phyloP scores from a whole-genome alignment of 768 basidiomycete genomes.

The Cystobasidium onofrii region DNA sequence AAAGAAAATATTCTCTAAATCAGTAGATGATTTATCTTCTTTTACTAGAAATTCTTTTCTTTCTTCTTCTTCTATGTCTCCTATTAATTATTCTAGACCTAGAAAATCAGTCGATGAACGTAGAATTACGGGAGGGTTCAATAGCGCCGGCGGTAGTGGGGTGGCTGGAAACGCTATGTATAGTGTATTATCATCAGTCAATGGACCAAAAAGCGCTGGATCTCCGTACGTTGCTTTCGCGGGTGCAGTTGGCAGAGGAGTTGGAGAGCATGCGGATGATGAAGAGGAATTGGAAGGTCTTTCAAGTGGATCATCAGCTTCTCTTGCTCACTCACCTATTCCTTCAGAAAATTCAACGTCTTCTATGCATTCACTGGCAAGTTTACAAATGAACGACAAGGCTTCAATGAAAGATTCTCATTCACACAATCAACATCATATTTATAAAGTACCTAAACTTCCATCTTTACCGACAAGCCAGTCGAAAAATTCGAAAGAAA shows the following conservation, averaged over 20 bases:
- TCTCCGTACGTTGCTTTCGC: neutral
- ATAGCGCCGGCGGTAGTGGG: no score
- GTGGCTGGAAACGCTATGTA: neutral
- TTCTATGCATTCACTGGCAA: neutral
- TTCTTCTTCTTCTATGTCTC: neutral
- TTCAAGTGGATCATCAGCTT: neutral
- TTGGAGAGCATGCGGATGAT: neutral
- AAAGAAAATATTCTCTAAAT: conserved; percentile 19
- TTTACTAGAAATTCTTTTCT: neutral
- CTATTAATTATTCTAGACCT: neutral
- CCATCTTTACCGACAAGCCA: neutral
- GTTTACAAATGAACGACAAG: neutral
- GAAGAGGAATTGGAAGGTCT: neutral
- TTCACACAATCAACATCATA: neutral
- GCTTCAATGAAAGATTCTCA: neutral
- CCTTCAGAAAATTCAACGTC: neutral
- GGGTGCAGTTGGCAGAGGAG: neutral
- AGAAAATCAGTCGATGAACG: neutral
- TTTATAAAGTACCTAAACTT: neutral
- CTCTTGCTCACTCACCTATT: neutral
- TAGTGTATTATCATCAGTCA: neutral
- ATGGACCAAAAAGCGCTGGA: neutral
- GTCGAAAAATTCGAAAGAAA: neutral
- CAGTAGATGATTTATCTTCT: conserved; percentile 10
- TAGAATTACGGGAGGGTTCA: no score